phyloP scores from a whole-genome alignment of 495 filamentous ascomycete species.

The Penicillium dipodomyicola region DNA sequence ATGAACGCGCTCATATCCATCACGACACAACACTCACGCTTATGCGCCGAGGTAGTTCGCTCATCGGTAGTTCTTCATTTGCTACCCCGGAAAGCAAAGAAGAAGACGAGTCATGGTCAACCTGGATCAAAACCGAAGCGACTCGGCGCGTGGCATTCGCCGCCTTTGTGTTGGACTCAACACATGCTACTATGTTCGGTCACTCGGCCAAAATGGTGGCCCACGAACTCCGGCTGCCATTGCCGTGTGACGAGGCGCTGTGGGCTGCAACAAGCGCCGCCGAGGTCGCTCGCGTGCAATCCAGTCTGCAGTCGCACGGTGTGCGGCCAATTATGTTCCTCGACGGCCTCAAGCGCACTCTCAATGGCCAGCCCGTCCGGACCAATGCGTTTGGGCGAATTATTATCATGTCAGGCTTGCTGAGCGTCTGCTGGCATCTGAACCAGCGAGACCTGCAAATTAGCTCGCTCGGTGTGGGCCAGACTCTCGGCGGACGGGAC shows the following conservation, averaged over 20 bases:
- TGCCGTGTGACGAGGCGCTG: constrained; percentile 90
- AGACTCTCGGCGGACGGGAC: constrained; percentile 82
- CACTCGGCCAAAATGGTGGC: constrained; percentile 97
- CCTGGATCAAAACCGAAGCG: constrained; percentile 94
- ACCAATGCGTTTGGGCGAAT: constrained; percentile 96
- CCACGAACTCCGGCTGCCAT: constrained; percentile 86
- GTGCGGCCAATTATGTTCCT: constrained; percentile 86
- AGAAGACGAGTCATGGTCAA: constrained; percentile 92
- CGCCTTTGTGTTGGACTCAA: constrained; percentile 93
- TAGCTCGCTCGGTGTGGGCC: constrained; percentile 74
- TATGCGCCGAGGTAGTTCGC: constrained; percentile 88
- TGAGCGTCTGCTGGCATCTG: constrained; percentile 97
- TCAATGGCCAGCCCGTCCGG: constrained; percentile 81
- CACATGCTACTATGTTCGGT: constrained; percentile 97
- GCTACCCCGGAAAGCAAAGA: constrained; percentile 83
- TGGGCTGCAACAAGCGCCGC: constrained; percentile 90
- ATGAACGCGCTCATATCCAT: constrained; percentile 95
- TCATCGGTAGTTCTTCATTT: constrained; percentile 84
- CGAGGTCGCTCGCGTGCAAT: constrained; percentile 85
- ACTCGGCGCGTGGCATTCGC: constrained; percentile 89
- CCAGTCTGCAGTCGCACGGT: constrained; percentile 75
- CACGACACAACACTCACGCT: constrained; percentile 94
- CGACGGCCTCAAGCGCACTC: constrained; percentile 85
- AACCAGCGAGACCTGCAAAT: constrained; percentile 95
- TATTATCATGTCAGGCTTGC: constrained; percentile 88